phyloP scores from a whole-genome alignment of 1,139 yeast genomes.

The Pichia sp. region DNA sequence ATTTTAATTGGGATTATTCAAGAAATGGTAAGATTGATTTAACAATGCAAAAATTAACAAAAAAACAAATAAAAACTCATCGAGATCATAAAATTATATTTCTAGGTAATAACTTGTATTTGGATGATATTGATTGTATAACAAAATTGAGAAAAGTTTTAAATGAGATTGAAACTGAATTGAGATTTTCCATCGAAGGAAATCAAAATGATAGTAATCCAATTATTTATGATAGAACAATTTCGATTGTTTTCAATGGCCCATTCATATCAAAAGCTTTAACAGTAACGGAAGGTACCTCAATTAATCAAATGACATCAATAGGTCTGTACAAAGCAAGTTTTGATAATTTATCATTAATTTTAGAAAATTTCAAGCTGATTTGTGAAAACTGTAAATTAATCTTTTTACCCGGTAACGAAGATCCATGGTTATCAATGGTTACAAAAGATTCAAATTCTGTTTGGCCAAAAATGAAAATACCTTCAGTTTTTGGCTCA shows the following conservation, averaged over 20 bases:
- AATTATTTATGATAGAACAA: constrained; percentile 10
- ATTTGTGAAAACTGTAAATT: constrained; percentile 23
- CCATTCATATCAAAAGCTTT: constrained; percentile 69
- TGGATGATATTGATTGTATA: constrained; percentile 65
- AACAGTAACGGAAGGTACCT: constrained; percentile 38
- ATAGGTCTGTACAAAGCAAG: constrained; percentile 58
- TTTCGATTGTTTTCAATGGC: constrained; percentile 50
- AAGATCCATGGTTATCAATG: constrained; percentile 89
- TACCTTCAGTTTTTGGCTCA: constrained; percentile 66
- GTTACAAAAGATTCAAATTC: constrained; percentile 60
- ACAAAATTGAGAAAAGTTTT: constrained; percentile 50
- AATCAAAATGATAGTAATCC: not conserved
- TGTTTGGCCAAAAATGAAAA: constrained; percentile 61
- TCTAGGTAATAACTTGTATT: constrained; percentile 65
- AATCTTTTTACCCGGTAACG: constrained; percentile 71
- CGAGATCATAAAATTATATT: constrained; percentile 54
- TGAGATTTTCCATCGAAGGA: not conserved
- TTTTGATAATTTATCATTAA: constrained; percentile 63
- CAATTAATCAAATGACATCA: constrained; percentile 35
- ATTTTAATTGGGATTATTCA: constrained; percentile 62
- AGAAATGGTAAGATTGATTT: constrained; percentile 47
- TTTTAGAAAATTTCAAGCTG: constrained; percentile 44
- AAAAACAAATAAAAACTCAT: constrained; percentile 37
- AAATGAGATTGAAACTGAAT: constrained; percentile 27
- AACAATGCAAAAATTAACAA: constrained; percentile 50